These are phyloP conservation scores for Monilinia laxa DNA, from an alignment of 2,329 filamentous ascomycete genomes.

Conservation along the genomic window DNA sequence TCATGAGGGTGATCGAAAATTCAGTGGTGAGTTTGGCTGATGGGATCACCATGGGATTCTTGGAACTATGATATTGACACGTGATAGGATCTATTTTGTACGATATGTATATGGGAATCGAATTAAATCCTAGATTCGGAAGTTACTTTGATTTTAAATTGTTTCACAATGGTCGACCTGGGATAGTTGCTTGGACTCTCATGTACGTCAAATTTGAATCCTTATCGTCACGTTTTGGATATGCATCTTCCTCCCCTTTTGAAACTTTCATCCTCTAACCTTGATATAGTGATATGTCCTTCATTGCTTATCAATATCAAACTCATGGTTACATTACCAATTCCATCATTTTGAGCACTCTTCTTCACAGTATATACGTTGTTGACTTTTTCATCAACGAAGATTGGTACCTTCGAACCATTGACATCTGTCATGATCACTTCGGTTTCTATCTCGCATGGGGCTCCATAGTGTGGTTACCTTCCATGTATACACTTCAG, in stretches of 20 bases:
- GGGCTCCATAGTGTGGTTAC: slow-evolving; percentile 49
- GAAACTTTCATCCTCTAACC: slow-evolving; percentile 2
- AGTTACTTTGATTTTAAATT: slow-evolving; percentile 48
- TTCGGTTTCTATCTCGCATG: slow-evolving; percentile 46
- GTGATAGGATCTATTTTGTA: slow-evolving; percentile 43
- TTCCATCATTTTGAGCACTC: slow-evolving; percentile 46
- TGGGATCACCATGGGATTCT: no score
- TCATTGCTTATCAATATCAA: slow-evolving; percentile 46
- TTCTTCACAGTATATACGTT: slow-evolving; percentile 48
- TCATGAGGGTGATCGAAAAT: slow-evolving; percentile 46
- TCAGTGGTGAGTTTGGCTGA: slow-evolving; percentile 41
- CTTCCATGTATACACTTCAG: slow-evolving; percentile 49
- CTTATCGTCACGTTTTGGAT: slow-evolving; percentile 7
- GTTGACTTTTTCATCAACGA: slow-evolving; percentile 52
- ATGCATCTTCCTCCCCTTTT: neutral
- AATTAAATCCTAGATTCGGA: slow-evolving; percentile 48
- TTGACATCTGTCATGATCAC: slow-evolving; percentile 47
- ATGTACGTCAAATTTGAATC: slow-evolving; percentile 41
- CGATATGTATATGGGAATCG: slow-evolving; percentile 50
- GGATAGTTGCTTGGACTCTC: slow-evolving; percentile 50
- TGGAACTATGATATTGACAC: slow-evolving; percentile 18
- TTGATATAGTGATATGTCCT: slow-evolving; percentile 43
- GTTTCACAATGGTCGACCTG: slow-evolving; percentile 49
- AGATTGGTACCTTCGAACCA: slow-evolving; percentile 48
- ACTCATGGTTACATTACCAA: slow-evolving; percentile 44